A percentile compares a stretch with the other conserved stretches of the same genome.
Evolutionary conservation across 768 basidiomycete genomes (phyloP).

Genomic region (Russula sp.): DNA sequence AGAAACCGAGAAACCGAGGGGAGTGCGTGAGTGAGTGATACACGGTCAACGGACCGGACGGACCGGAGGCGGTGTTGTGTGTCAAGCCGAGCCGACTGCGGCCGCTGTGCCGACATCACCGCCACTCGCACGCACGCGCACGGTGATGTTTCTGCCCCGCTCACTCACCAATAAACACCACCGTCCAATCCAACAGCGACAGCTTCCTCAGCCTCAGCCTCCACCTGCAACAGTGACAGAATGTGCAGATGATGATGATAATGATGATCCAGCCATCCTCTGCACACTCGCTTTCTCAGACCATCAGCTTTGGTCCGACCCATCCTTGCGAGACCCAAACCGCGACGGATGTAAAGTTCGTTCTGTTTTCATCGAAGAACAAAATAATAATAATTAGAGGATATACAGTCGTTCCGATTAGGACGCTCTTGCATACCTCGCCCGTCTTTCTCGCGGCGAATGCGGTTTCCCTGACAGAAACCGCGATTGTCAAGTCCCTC

Average conservation of each 20-base stretch:
- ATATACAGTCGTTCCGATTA: slow-evolving; percentile 29
- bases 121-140: too few species aligned
- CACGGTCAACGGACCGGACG: background rate
- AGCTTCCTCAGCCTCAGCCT: background rate
- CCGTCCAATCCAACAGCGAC: background rate
- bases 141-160: background rate
- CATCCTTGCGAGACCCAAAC: slow-evolving; percentile 43
- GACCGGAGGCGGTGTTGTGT: background rate
- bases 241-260: background rate
- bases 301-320: slow-evolving; percentile 58
- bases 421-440: slow-evolving; percentile 41
- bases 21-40: too few species aligned
- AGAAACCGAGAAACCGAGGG: too few species aligned
- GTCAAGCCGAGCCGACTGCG: too few species aligned
- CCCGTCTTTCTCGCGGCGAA: slow-evolving; percentile 21
- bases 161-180: background rate
- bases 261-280: slow-evolving; percentile 30
- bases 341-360: slow-evolving; percentile 45
- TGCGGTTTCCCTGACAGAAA: slow-evolving; percentile 33
- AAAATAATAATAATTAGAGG: slow-evolving; percentile 14
- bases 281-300: slow-evolving; percentile 60
- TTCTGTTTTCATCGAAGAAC: background rate
- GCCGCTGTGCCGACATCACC: too few species aligned
- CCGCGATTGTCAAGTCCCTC: slow-evolving; percentile 48
- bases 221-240: background rate